A percentile compares a stretch with the other conserved stretches of the same genome.
Evolutionary conservation across 2,329 filamentous ascomycete species (phyloP).

Genomic region (Xylariaceae sp.): DNA sequence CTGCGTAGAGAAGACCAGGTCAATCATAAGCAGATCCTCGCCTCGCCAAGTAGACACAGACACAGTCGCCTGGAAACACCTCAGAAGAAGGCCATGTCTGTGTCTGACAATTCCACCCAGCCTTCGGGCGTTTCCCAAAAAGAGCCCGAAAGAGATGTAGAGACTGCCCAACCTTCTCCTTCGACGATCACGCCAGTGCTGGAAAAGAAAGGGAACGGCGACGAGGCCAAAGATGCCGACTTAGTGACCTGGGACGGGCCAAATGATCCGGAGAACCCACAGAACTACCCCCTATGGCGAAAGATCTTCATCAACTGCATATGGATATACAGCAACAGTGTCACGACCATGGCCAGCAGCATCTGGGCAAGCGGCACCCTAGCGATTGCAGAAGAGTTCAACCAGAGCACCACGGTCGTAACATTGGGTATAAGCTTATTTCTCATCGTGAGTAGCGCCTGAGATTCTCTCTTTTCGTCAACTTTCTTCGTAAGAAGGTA

Average conservation of each 20-base stretch:
- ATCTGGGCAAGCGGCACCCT: constrained; percentile 17
- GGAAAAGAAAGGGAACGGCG: constrained; percentile 2
- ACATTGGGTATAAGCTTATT: constrained; percentile 17
- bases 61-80: not conserved
- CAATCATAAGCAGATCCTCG: not conserved
- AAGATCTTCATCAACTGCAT: constrained; percentile 16
- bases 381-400: constrained; percentile 6
- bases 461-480: not conserved
- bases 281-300: constrained; percentile 10
- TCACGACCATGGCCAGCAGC: constrained; percentile 16
- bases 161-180: not conserved
- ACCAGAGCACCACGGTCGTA: constrained; percentile 11
- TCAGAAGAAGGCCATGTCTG: not conserved
- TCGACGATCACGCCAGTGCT: not conserved
- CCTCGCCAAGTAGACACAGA: not conserved
- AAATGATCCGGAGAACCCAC: constrained; percentile 15
- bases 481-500: no score
- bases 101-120: not conserved
- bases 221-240: constrained; percentile 8
- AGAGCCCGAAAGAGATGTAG: not conserved
- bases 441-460: constrained; percentile 10
- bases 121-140: not conserved
- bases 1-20: not conserved
- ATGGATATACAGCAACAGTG: constrained; percentile 17
- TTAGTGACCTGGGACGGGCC: constrained; percentile 17